Percentiles rank a stretch among this genome's conserved stretches.
Evolutionary conservation across 2,329 filamentous ascomycete genomes (phyloP).

Genomic region (Venturia effusa): DNA sequence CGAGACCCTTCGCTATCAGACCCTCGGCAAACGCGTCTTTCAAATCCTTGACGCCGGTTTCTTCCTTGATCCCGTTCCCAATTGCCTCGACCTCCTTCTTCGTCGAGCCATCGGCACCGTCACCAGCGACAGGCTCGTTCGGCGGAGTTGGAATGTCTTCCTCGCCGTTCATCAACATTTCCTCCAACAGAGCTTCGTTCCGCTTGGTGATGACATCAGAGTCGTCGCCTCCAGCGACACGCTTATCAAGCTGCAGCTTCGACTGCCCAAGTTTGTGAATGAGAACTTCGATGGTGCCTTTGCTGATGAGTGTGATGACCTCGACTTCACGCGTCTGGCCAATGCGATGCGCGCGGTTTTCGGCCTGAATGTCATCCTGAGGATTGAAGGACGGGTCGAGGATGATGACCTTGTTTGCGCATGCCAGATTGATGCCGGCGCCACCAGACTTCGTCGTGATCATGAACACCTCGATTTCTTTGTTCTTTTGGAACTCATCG

Average conservation of each 20-base stretch:
- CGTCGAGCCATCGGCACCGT: constrained; percentile 11
- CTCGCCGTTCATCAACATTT: constrained; percentile 12
- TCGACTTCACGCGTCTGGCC: constrained; percentile 87
- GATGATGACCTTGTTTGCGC: constrained; percentile 94
- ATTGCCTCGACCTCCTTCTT: constrained; percentile 6
- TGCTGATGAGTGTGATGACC: constrained; percentile 73
- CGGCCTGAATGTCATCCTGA: constrained; percentile 95
- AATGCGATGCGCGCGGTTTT: constrained; percentile 91
- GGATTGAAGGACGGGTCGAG: constrained; percentile 97
- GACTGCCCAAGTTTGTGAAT: constrained; percentile 85
- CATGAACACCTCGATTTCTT: constrained; percentile 77
- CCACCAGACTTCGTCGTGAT: constrained; percentile 89
- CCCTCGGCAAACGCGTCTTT: constrained; percentile 31
- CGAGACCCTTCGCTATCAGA: constrained; percentile 20
- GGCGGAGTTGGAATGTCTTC: constrained; percentile 8
- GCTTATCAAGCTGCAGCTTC: constrained; percentile 79
- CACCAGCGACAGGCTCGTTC: background rate
- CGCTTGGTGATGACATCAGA: constrained; percentile 23
- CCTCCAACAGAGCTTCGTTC: constrained; percentile 30
- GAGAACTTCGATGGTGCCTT: constrained; percentile 80
- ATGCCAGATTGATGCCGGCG: constrained; percentile 92
- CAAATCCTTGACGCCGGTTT: constrained; percentile 20
- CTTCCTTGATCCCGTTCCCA: constrained; percentile 7
- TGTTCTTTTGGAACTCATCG: constrained; percentile 70
- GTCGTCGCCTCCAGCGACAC: constrained; percentile 53